Percentiles rank a stretch among this genome's conserved stretches.
phyloP scores from a whole-genome alignment of 2,329 filamentous ascomycete species.

The Chaetomium sp. region DNA sequence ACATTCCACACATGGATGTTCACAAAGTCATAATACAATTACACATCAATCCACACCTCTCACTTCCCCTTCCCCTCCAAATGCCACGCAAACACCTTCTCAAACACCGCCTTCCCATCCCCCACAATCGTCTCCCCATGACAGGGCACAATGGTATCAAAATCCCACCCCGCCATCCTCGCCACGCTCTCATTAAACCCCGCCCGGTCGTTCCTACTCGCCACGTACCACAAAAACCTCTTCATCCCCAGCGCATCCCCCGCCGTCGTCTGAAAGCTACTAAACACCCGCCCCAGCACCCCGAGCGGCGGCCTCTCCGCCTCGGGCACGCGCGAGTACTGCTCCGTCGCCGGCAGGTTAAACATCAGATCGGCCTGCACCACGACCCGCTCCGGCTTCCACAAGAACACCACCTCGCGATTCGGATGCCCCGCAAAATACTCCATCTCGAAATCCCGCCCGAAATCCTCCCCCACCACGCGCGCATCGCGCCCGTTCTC shows the following conservation, averaged over 20 bases:
- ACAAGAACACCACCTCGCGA: conserved; percentile 84
- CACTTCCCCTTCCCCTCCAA: conserved; percentile 46
- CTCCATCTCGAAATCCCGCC: conserved; percentile 82
- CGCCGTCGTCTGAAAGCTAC: conserved; percentile 60
- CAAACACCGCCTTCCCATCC: conserved; percentile 72
- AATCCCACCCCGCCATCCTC: conserved; percentile 78
- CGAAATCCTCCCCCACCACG: conserved; percentile 74
- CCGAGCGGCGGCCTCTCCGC: conserved; percentile 45
- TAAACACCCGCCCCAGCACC: conserved; percentile 49
- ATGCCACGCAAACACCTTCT: conserved; percentile 83
- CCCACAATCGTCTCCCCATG: conserved; percentile 87
- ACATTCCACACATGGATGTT: background rate
- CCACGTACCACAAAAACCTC: conserved; percentile 78
- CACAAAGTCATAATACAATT: background rate
- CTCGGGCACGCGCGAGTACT: conserved; percentile 67
- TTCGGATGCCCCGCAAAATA: conserved; percentile 80
- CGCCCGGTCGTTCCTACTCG: conserved; percentile 60
- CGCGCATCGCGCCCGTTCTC: conserved; percentile 52
- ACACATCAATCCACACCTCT: background rate
- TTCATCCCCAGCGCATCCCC: conserved; percentile 74
- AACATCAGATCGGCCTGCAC: conserved; percentile 92
- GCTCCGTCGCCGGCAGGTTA: conserved; percentile 85
- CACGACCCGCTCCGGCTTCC: conserved; percentile 75
- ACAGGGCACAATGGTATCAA: conserved; percentile 82
- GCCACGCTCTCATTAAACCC: conserved; percentile 71